Evolutionary conservation across 208 protist species (phyloP).

Genomic region (Acanthamoeba lenticulata): DNA sequence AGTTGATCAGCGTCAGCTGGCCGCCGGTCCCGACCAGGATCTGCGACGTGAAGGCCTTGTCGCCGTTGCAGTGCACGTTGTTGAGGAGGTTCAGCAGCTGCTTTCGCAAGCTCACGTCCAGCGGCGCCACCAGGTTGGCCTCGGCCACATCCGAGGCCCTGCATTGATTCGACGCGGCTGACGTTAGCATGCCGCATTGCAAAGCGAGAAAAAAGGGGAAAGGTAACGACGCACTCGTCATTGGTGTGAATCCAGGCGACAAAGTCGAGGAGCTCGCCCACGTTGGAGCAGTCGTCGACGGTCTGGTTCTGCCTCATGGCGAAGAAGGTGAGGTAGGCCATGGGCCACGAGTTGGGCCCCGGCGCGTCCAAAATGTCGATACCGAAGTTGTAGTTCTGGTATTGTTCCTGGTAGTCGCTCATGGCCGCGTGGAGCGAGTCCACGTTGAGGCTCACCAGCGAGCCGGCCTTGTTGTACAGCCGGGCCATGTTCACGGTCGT

Average conservation of each 20-base stretch:
- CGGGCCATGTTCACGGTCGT: not conserved
- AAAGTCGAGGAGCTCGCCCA: not conserved
- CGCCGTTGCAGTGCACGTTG: not conserved
- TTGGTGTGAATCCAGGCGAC: not conserved
- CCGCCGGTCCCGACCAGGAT: not conserved
- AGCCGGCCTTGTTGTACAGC: not conserved
- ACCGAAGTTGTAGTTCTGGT: not conserved
- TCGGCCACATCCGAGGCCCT: not conserved
- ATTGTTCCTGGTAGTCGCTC: not conserved
- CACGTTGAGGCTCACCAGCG: not conserved
- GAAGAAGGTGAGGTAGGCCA: constrained; percentile 17
- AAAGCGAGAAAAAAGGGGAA: no score
- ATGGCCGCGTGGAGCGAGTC: not conserved
- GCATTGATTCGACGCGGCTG: not conserved
- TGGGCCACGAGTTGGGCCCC: not conserved
- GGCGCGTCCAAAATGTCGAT: constrained; percentile 30
- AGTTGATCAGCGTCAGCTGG: not conserved
- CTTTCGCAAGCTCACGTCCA: not conserved
- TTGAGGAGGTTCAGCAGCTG: not conserved
- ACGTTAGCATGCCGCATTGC: not conserved
- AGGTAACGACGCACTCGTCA: not conserved
- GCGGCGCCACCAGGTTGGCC: not conserved
- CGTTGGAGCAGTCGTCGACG: not conserved
- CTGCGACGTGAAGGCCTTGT: not conserved
- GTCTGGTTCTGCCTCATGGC: not conserved